Percentiles rank a stretch among this genome's conserved stretches.
phyloP scores from a whole-genome alignment of 129 eudicot genomes.

The Ambrosia artemisiifolia region DNA sequence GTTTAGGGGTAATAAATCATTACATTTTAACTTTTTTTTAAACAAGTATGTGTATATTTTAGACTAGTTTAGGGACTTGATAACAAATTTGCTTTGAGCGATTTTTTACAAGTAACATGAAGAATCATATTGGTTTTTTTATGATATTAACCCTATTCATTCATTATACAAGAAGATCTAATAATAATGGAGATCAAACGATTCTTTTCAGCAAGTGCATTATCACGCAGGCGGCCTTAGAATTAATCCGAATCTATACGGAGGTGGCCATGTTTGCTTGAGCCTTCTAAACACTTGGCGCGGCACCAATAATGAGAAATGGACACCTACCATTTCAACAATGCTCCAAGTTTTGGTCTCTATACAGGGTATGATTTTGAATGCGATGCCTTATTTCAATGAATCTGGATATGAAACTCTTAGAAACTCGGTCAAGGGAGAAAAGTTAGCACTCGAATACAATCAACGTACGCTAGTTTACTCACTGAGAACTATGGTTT shows the following conservation, averaged over 20 bases:
- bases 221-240: slow-evolving; percentile 81
- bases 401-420: slow-evolving; percentile 42
- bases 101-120: not conserved
- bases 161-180: not conserved
- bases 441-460: slow-evolving; percentile 34
- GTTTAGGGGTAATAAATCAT: not conserved
- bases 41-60: not conserved
- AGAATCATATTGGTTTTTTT: not conserved
- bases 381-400: slow-evolving; percentile 68
- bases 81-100: not conserved
- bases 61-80: not conserved
- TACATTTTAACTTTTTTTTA: not conserved
- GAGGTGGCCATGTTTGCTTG: slow-evolving; percentile 58
- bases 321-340: slow-evolving; percentile 65
- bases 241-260: slow-evolving; percentile 66
- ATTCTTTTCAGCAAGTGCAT: slow-evolving; percentile 49
- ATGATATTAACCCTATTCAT: not conserved
- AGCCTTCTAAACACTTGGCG: slow-evolving; percentile 79
- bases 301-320: slow-evolving; percentile 52
- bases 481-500: slow-evolving; percentile 62
- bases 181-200: not conserved
- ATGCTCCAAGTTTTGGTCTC: slow-evolving; percentile 83
- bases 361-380: slow-evolving; percentile 72
- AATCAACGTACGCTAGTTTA: slow-evolving; percentile 39
- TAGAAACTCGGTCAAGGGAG: slow-evolving; percentile 25